These are phyloP conservation scores for Penicillium sp. DNA, from an alignment of 2,329 filamentous ascomycete species.

Conservation along the genomic window DNA sequence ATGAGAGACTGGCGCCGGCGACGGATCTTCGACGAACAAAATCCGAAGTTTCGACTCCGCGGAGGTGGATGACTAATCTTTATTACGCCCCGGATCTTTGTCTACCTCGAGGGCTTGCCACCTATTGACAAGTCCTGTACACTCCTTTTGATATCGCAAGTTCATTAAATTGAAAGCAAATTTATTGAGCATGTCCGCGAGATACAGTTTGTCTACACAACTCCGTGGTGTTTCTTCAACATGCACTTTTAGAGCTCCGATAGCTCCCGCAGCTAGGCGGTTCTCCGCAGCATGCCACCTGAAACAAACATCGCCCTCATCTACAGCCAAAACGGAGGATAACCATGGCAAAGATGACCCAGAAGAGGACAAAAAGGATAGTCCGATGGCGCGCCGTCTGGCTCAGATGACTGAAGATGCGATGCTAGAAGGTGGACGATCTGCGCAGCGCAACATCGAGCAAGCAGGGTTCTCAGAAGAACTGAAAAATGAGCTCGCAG, in stretches of 20 bases:
- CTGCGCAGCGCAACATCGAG: constrained; percentile 49
- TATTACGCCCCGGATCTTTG: background rate
- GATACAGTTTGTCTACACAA: constrained; percentile 13
- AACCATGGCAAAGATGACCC: constrained; percentile 8
- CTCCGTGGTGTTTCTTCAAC: constrained; percentile 11
- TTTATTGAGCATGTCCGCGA: constrained; percentile 17
- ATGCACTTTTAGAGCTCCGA: constrained; percentile 10
- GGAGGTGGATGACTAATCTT: constrained; percentile 28
- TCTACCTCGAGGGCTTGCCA: constrained; percentile 6
- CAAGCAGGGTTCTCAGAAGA: constrained; percentile 57
- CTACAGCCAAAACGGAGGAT: constrained; percentile 9
- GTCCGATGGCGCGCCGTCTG: constrained; percentile 52
- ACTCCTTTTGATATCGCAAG: background rate
- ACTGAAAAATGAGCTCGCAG: constrained; percentile 50
- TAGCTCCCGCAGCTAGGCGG: constrained; percentile 10
- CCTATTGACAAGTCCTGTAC: background rate
- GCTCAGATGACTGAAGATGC: constrained; percentile 54
- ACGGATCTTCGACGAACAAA: constrained; percentile 12
- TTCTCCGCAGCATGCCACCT: constrained; percentile 20
- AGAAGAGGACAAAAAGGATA: constrained; percentile 33
- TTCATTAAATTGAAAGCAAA: too few species aligned
- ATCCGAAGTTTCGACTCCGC: constrained; percentile 23
- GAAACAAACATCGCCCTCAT: constrained; percentile 18
- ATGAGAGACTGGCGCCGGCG: constrained; percentile 9
- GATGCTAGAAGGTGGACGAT: constrained; percentile 47